Conservation (phyloP, 1,139 yeast genomes). For the Debaryomycetaceae sp. region DNA sequence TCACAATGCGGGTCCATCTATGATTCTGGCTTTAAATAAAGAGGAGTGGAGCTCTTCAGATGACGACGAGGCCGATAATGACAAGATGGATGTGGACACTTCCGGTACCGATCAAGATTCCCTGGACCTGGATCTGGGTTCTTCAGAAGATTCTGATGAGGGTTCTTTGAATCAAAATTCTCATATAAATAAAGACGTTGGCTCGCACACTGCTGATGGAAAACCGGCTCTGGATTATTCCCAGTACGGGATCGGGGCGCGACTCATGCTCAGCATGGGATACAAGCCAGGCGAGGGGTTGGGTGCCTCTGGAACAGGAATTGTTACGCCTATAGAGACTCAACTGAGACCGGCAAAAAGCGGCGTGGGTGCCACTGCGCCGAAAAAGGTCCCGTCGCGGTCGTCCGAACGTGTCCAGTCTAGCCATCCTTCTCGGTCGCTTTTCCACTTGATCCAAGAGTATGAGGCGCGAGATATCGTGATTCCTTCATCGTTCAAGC, state of each 20-base stretch:
- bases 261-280: constrained; percentile 75
- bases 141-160: constrained; percentile 5
- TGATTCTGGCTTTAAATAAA: too few species aligned
- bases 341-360: constrained; percentile 52
- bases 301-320: constrained; percentile 64
- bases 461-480: constrained; percentile 16
- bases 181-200: constrained; percentile 1
- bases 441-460: constrained; percentile 17
- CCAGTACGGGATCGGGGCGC: constrained; percentile 78
- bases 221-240: constrained; percentile 2
- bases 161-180: too few species aligned
- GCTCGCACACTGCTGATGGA: neutral
- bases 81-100: neutral
- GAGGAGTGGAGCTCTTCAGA: too few species aligned
- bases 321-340: constrained; percentile 67
- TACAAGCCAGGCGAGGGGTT: constrained; percentile 75
- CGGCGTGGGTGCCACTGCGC: constrained; percentile 58
- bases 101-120: constrained; percentile 3
- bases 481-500: constrained; percentile 19
- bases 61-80: neutral
- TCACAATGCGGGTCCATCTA: too few species aligned
- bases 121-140: constrained; percentile 9
- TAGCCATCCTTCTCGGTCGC: constrained; percentile 12
- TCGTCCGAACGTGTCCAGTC: constrained; percentile 1
- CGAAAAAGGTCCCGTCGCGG: neutral